phyloP scores from a whole-genome alignment of 1,284 basidiomycete species.

The Flammula alnicola region DNA sequence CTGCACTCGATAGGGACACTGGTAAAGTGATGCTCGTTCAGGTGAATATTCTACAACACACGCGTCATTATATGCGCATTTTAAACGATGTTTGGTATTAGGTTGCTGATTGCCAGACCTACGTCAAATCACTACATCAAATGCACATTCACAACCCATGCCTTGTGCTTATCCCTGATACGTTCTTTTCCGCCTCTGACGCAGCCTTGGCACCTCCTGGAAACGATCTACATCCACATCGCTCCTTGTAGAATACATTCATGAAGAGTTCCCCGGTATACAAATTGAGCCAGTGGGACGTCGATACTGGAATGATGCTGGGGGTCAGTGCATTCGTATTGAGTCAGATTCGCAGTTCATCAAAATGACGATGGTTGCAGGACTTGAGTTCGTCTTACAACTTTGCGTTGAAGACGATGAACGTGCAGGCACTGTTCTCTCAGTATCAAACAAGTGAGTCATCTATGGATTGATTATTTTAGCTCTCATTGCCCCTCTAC shows the following conservation, averaged over 20 bases:
- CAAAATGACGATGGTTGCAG: conserved; percentile 42
- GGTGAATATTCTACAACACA: conserved; percentile 39
- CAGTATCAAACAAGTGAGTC: conserved; percentile 74
- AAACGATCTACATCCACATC: conserved; percentile 52
- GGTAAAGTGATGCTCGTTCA: conserved; percentile 77
- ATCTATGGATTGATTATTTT: conserved; percentile 1
- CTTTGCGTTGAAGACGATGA: conserved; percentile 80
- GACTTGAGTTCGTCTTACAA: conserved; percentile 77
- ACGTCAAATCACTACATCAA: conserved; percentile 87
- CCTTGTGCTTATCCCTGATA: conserved; percentile 80
- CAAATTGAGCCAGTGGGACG: conserved; percentile 72
- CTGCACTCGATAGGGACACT: conserved; percentile 81
- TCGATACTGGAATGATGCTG: conserved; percentile 81
- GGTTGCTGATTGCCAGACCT: conserved; percentile 84
- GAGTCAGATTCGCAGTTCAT: conserved; percentile 4
- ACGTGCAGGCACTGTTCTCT: conserved; percentile 73
- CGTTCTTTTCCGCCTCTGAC: conserved; percentile 64
- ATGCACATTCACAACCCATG: conserved; percentile 77
- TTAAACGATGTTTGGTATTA: conserved; percentile 34
- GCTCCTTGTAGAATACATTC: conserved; percentile 72
- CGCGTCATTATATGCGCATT: conserved; percentile 15
- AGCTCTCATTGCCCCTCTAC: background rate
- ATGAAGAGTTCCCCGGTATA: conserved; percentile 74
- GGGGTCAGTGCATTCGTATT: conserved; percentile 56
- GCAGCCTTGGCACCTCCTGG: conserved; percentile 47